A percentile compares a stretch with the other conserved stretches of the same genome.
These are phyloP conservation scores for Penicillium freii DNA, from an alignment of 2,329 filamentous ascomycete species.

Conservation along the genomic window DNA sequence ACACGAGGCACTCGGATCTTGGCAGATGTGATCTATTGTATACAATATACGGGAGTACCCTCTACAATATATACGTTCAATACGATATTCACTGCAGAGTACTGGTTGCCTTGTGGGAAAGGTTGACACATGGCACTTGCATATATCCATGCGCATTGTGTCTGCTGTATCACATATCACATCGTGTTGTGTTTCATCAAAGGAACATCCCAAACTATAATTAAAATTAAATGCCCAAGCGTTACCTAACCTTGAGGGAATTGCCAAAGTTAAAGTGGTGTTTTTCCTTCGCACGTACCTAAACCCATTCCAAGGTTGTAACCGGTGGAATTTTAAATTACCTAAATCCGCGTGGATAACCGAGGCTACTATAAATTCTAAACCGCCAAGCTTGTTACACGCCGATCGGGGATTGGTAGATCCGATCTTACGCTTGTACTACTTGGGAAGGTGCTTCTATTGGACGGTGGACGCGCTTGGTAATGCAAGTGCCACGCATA, in stretches of 20 bases:
- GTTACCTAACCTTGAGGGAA: background rate
- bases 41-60: no score
- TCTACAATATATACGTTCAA: background rate
- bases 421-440: conserved; percentile 10
- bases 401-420: conserved; percentile 10
- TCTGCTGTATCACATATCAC: conserved; percentile 15
- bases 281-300: background rate
- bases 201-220: conserved; percentile 3
- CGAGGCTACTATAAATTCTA: background rate
- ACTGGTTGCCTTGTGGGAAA: conserved; percentile 13
- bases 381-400: conserved; percentile 1
- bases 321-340: background rate
- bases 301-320: background rate
- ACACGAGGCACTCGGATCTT: conserved; percentile 4
- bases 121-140: conserved; percentile 26
- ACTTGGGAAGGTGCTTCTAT: conserved; percentile 14
- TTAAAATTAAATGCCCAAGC: conserved; percentile 6
- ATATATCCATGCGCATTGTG: conserved; percentile 9
- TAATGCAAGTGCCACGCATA: background rate
- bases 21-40: background rate
- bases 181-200: conserved; percentile 2
- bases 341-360: background rate
- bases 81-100: background rate
- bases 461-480: background rate
- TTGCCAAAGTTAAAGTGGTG: background rate